phyloP scores from a whole-genome alignment of 768 basidiomycete genomes.

The Pleurotus sapidus region DNA sequence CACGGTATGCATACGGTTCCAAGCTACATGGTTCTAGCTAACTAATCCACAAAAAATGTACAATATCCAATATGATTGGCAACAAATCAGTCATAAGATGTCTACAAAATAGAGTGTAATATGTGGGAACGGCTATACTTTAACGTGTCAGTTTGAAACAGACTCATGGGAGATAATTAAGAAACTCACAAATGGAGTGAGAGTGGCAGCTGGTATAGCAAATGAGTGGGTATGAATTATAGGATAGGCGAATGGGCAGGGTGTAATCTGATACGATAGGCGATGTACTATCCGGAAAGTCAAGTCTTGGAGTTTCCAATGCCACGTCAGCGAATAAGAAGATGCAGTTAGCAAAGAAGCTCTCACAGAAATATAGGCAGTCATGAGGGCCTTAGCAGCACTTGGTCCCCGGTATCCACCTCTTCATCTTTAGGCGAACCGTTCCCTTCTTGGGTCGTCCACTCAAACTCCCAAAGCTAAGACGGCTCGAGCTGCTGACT shows the following conservation, averaged over 20 bases:
- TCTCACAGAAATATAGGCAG: background rate
- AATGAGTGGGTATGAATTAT: conserved; percentile 33
- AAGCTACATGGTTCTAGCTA: background rate
- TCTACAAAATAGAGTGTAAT: conserved; percentile 2
- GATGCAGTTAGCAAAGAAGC: background rate
- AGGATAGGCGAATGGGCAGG: conserved; percentile 9
- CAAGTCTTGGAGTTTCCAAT: background rate
- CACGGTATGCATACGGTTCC: background rate
- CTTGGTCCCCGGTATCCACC: conserved; percentile 61
- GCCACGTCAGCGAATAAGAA: conserved; percentile 6
- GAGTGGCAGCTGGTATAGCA: conserved; percentile 28
- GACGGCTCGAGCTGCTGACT: conserved; percentile 86
- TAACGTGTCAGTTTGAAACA: conserved; percentile 5
- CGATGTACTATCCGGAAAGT: background rate
- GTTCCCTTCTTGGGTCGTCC: conserved; percentile 50
- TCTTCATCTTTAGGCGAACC: conserved; percentile 58
- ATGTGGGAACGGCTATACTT: conserved; percentile 1
- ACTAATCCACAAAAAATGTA: background rate
- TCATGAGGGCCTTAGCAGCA: conserved; percentile 51
- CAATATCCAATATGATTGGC: background rate
- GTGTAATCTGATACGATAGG: conserved; percentile 1
- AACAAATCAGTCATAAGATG: background rate
- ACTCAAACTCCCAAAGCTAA: conserved; percentile 83
- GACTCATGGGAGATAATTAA: background rate
- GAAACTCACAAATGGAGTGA: conserved; percentile 22